These are phyloP conservation scores for Gillenia trifoliata DNA, from an alignment of 306 rosid genomes.

Conservation along the genomic window DNA sequence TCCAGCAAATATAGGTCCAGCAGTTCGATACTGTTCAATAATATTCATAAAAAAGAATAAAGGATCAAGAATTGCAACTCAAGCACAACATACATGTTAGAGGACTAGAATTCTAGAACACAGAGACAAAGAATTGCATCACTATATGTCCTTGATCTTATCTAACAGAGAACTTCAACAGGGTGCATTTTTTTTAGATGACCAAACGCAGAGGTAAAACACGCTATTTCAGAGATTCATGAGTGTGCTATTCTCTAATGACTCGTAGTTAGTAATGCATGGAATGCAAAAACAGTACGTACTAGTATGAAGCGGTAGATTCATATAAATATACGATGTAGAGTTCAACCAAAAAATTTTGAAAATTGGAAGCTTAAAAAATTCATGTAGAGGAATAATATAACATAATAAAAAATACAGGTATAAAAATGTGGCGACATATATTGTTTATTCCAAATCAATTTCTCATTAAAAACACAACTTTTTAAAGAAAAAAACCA, in stretches of 20 bases:
- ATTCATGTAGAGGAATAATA: neutral
- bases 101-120: neutral
- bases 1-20: conserved; percentile 87
- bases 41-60: neutral
- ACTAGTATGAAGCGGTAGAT: neutral
- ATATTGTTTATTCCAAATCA: neutral
- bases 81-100: neutral
- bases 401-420: neutral
- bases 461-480: neutral
- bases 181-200: neutral
- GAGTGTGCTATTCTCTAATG: neutral
- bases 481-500: too few relatives aligned
- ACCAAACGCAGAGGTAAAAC: neutral
- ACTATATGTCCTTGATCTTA: neutral
- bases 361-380: neutral
- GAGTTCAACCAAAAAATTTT: neutral
- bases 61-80: neutral
- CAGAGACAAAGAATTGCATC: neutral
- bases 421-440: neutral
- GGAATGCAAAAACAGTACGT: neutral
- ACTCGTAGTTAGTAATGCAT: neutral
- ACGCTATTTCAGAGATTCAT: neutral
- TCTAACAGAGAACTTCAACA: neutral
- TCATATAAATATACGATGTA: neutral
- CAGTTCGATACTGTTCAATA: conserved; percentile 51